Percentiles rank a stretch among this genome's conserved stretches.
These are phyloP conservation scores for Suhomyces xylopsoci DNA, from an alignment of 805 yeast genomes.

Conservation along the genomic window DNA sequence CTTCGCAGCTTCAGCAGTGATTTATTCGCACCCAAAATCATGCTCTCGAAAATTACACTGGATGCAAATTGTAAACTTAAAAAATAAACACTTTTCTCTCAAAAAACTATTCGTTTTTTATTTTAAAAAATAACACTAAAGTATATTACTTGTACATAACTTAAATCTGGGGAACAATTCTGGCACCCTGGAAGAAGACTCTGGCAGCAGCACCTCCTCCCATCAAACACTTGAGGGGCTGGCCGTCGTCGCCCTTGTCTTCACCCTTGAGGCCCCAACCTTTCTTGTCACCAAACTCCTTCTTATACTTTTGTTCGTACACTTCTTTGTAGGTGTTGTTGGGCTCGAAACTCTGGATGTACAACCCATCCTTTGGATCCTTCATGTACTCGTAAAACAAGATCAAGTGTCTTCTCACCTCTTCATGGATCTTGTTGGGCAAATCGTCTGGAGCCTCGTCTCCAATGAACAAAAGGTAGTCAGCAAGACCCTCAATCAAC, in stretches of 20 bases:
- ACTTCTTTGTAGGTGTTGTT: conserved; percentile 49
- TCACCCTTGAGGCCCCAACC: conserved; percentile 47
- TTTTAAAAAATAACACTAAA: too few relatives aligned
- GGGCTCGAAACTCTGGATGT: conserved; percentile 59
- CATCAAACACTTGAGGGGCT: conserved; percentile 53
- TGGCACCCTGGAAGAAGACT: conserved; percentile 64
- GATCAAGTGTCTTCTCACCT: conserved; percentile 51
- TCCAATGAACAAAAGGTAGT: conserved; percentile 53
- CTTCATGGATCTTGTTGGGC: conserved; percentile 37
- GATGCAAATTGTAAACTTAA: too few relatives aligned
- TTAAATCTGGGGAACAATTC: conserved; percentile 39
- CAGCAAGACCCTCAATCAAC: conserved; percentile 65
- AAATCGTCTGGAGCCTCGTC: conserved; percentile 34
- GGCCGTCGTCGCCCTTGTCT: conserved; percentile 47
- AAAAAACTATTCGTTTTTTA: too few relatives aligned
- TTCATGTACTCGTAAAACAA: conserved; percentile 55
- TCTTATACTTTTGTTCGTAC: conserved; percentile 45
- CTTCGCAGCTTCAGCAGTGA: too few relatives aligned
- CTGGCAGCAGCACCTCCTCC: conserved; percentile 68
- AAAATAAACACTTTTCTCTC: too few relatives aligned
- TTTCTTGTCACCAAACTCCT: conserved; percentile 55
- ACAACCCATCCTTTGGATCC: conserved; percentile 58
- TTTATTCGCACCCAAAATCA: too few relatives aligned
- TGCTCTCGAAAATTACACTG: too few relatives aligned
- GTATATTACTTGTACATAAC: background rate